A percentile compares a stretch with the other conserved stretches of the same genome.
These are phyloP conservation scores for Baeospora myosura DNA, from an alignment of 1,284 basidiomycete species.

Conservation along the genomic window DNA sequence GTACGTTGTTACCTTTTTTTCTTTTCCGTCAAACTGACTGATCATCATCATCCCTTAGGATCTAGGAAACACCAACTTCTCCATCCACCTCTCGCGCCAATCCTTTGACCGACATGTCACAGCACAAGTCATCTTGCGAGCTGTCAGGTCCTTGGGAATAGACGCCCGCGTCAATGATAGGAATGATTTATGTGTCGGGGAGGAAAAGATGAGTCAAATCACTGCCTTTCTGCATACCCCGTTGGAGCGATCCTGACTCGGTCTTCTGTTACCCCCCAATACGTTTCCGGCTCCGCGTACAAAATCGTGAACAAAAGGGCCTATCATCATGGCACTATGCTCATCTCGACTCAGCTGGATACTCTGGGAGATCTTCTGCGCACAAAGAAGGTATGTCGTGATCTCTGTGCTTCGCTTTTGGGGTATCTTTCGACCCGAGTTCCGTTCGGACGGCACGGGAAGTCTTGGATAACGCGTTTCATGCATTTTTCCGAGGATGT, in stretches of 20 bases:
- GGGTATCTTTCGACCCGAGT: background rate
- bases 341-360: slow-evolving; percentile 75
- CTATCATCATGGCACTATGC: slow-evolving; percentile 99
- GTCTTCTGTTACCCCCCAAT: slow-evolving; percentile 14
- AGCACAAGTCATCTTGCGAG: slow-evolving; percentile 71
- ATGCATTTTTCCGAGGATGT: background rate
- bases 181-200: slow-evolving; percentile 82
- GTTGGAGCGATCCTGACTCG: no score
- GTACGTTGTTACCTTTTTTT: slow-evolving; percentile 39
- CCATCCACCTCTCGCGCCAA: slow-evolving; percentile 80
- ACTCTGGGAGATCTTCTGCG: slow-evolving; percentile 69
- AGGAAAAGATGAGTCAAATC: slow-evolving; percentile 72
- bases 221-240: background rate
- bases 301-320: slow-evolving; percentile 89
- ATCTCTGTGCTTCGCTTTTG: background rate
- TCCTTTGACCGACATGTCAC: slow-evolving; percentile 80
- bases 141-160: slow-evolving; percentile 70
- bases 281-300: slow-evolving; percentile 98
- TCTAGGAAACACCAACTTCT: slow-evolving; percentile 95
- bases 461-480: background rate
- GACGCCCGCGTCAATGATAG: slow-evolving; percentile 80
- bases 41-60: slow-evolving; percentile 50
- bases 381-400: slow-evolving; percentile 56
- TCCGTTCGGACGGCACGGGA: background rate
- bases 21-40: slow-evolving; percentile 2